These are phyloP conservation scores for Ascochyta fabae DNA, from an alignment of 2,329 filamentous ascomycete species.

Conservation along the genomic window DNA sequence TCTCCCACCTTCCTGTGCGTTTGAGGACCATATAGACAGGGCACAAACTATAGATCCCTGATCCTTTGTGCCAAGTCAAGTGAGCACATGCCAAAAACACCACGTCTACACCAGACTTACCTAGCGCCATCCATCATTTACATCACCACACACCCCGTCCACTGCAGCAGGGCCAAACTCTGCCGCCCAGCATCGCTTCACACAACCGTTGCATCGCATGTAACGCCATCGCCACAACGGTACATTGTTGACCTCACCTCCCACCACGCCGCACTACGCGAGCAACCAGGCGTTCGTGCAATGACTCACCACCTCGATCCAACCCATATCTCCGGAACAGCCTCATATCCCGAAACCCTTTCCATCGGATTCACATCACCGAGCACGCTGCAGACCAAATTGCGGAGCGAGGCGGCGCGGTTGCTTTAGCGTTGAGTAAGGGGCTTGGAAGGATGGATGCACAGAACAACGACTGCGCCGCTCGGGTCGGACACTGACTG, in stretches of 20 bases:
- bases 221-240: neutral
- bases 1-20: no score
- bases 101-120: neutral
- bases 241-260: neutral
- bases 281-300: neutral
- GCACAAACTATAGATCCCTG: no score
- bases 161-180: neutral
- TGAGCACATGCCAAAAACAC: neutral
- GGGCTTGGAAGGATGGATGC: neutral
- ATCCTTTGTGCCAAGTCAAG: neutral
- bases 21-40: no score
- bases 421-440: conserved; percentile 3
- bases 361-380: conserved; percentile 4
- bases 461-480: neutral
- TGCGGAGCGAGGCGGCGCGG: neutral
- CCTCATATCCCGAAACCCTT: neutral
- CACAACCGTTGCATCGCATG: neutral
- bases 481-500: neutral
- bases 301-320: neutral
- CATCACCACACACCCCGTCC: neutral
- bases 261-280: neutral
- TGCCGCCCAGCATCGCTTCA: neutral
- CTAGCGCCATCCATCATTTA: neutral
- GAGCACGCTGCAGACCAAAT: neutral
- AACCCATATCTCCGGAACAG: neutral